A percentile compares a stretch with the other conserved stretches of the same genome.
Conservation (phyloP, 371 early-diverging fungal species). For the Coemansia sp. region DNA sequence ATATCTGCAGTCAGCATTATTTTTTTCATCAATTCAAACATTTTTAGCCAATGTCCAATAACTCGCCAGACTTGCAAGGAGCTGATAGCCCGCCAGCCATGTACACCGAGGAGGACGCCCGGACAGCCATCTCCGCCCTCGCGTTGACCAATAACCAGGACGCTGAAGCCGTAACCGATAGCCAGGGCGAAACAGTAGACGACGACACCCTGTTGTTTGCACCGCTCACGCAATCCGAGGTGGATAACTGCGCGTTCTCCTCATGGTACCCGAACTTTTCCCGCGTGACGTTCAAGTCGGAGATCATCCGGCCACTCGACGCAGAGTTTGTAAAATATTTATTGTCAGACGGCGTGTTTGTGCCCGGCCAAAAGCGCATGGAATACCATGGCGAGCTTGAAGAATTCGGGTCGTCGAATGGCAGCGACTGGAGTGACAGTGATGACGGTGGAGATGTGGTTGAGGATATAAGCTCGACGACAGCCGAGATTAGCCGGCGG, state of each 20-base stretch:
- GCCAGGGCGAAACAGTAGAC: background rate
- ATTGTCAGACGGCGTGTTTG: slow-evolving; percentile 76
- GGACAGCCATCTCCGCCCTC: slow-evolving; percentile 3
- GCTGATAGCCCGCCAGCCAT: too few relatives aligned
- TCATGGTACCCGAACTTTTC: slow-evolving; percentile 75
- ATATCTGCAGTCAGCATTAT: background rate
- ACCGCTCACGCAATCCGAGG: slow-evolving; percentile 56
- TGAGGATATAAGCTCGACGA: slow-evolving; percentile 47
- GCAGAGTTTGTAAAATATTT: slow-evolving; percentile 79
- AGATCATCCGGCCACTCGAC: slow-evolving; percentile 64
- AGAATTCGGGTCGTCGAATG: slow-evolving; percentile 54
- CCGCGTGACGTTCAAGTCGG: slow-evolving; percentile 64
- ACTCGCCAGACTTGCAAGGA: background rate
- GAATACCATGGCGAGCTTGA: slow-evolving; percentile 33
- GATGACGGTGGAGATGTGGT: slow-evolving; percentile 21
- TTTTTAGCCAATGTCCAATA: background rate
- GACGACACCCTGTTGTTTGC: slow-evolving; percentile 31
- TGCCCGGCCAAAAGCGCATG: slow-evolving; percentile 60
- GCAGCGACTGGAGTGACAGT: slow-evolving; percentile 50
- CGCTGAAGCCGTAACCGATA: background rate
- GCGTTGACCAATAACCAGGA: background rate
- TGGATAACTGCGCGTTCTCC: slow-evolving; percentile 69
- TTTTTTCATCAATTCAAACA: background rate
- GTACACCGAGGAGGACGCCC: slow-evolving; percentile 8
- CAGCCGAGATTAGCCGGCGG: slow-evolving; percentile 60